phyloP scores from a whole-genome alignment of 129 eudicot species.

The Artemisia tridentata region DNA sequence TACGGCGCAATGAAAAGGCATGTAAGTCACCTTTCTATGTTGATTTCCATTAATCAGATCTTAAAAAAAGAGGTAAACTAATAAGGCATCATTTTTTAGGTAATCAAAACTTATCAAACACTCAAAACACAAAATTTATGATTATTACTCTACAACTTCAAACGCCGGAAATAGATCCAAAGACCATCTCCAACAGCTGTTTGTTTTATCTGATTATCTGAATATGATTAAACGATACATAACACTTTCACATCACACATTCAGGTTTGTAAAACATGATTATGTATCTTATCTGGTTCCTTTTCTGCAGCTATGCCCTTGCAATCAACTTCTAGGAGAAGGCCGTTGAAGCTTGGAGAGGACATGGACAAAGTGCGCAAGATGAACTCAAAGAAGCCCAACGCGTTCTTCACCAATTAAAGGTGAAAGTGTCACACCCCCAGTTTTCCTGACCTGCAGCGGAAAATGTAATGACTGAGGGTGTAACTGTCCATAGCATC shows the following conservation, averaged over 20 bases:
- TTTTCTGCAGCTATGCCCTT: conserved; percentile 58
- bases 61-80: too few species aligned
- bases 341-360: conserved; percentile 70
- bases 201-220: not conserved
- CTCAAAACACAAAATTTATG: not conserved
- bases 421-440: conserved; percentile 59
- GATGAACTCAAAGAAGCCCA: conserved; percentile 75
- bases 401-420: conserved; percentile 55
- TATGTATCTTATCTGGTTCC: conserved; percentile 8
- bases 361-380: conserved; percentile 71
- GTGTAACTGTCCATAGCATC: too few species aligned
- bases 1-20: conserved; percentile 90
- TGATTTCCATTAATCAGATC: not conserved
- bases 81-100: not conserved
- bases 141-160: not conserved
- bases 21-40: conserved; percentile 2
- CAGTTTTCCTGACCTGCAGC: too few species aligned
- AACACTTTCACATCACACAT: not conserved
- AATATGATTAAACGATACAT: not conserved
- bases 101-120: not conserved
- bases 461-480: too few species aligned
- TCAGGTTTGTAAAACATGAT: conserved; percentile 12
- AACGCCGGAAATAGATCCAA: not conserved
- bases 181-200: not conserved
- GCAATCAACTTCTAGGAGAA: conserved; percentile 87